Base-by-base conservation (phyloP, 1,284 basidiomycete species). In the Puccinia novopanici region DNA sequence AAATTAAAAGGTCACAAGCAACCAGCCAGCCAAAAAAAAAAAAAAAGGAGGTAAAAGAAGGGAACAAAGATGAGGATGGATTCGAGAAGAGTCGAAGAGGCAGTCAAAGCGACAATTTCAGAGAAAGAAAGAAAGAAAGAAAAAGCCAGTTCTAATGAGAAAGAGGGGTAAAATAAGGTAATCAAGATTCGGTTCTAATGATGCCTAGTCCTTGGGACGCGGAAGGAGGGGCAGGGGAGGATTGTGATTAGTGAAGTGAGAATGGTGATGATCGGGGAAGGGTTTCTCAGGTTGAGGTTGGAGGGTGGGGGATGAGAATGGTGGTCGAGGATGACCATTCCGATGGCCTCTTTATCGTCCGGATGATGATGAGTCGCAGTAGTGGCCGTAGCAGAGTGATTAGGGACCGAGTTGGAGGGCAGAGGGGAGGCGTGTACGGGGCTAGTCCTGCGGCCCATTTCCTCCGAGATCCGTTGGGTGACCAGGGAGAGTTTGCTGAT, bases 241-340 rank as follows among this genome's bases (percentile, higher is more conserved):
- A n/a, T n/a, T n/a, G n/a, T n/a, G 55, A 57, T 57, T 8, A 57
- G 17, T 30, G 12, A 27, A 61, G 22, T 15, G n/a, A 8, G 34
- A 24, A 27, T 61, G 17, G 22, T 12, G 34, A 30, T 61, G 9
- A 30, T 61, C 34, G 50, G 50, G 4, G 17, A 17, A 52, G 50
- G 6, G 4, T 61, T 27, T 61, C 34, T 24, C n/a, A 13, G 24
- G 27, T 9, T n/a, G 55, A 52, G 50, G 59, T 19, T 63, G 59
- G 15, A 27, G n/a, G 27, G 63, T 19, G 13, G 37, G 45, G 27
- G 63, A n/a, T 42, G 63, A 45, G 42, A 40, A n/a, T 4, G 3
- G 27, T 59, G 57, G 17, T 63, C 59, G 17, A 63, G 59, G 34
- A 63, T 63, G 59, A 63, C 59, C 59, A 63, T 63, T 17, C 59